Evolutionary conservation across 208 protist species (phyloP).

Genomic region (Crithidia bombi): DNA sequence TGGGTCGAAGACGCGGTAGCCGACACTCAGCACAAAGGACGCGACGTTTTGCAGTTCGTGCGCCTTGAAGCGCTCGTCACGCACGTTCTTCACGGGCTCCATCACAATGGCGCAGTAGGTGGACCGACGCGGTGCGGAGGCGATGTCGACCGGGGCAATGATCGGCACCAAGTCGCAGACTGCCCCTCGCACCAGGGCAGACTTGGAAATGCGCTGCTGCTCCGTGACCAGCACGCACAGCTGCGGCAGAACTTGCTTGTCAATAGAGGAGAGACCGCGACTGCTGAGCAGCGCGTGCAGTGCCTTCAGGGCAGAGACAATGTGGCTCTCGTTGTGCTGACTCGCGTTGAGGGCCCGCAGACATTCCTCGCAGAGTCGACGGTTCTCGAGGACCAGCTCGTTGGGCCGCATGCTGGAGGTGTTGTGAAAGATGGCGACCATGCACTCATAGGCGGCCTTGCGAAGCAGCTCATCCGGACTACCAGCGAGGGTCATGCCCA

Average conservation of each 20-base stretch:
- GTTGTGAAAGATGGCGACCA: constrained; percentile 80
- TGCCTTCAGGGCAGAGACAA: constrained; percentile 74
- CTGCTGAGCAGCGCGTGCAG: constrained; percentile 82
- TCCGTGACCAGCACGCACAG: constrained; percentile 87
- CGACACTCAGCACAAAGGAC: constrained; percentile 80
- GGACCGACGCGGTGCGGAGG: constrained; percentile 55
- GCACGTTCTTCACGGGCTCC: constrained; percentile 93
- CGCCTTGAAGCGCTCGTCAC: constrained; percentile 80
- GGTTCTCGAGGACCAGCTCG: constrained; percentile 84
- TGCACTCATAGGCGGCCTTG: constrained; percentile 80
- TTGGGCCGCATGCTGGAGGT: constrained; percentile 73
- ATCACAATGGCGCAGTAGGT: constrained; percentile 90
- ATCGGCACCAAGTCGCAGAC: constrained; percentile 90
- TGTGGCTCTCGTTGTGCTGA: constrained; percentile 82
- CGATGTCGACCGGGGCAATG: constrained; percentile 83
- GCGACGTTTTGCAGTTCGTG: constrained; percentile 86
- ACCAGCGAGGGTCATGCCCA: constrained; percentile 76
- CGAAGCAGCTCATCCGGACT: constrained; percentile 64
- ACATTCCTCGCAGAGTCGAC: constrained; percentile 81
- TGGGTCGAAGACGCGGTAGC: constrained; percentile 80
- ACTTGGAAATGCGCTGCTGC: constrained; percentile 85
- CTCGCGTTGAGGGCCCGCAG: constrained; percentile 77
- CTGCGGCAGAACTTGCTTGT: constrained; percentile 80
- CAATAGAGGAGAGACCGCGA: constrained; percentile 70
- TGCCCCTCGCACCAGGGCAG: constrained; percentile 64